These are phyloP conservation scores for Saccharomycopsis sp. DNA, from an alignment of 805 yeast species.

Conservation along the genomic window DNA sequence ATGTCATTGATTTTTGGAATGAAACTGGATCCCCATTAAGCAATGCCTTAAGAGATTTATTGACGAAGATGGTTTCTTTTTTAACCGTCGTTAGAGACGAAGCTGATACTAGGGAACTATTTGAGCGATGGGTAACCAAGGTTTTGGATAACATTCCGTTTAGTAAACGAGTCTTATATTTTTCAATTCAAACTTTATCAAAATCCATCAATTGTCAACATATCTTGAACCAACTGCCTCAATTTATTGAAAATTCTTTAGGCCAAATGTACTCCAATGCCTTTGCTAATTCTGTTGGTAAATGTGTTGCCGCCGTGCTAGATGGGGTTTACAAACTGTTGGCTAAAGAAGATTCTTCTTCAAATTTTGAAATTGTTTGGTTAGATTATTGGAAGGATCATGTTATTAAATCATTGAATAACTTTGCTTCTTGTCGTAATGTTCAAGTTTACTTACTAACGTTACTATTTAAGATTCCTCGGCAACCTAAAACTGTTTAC, in stretches of 20 bases:
- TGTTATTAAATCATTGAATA: conserved; percentile 31
- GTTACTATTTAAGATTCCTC: conserved; percentile 43
- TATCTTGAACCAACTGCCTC: conserved; percentile 39
- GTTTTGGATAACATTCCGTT: conserved; percentile 37
- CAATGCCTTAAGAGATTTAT: conserved; percentile 58
- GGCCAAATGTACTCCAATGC: conserved; percentile 48
- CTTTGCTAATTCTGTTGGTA: conserved; percentile 62
- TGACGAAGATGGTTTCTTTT: conserved; percentile 44
- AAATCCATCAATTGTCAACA: conserved; percentile 38
- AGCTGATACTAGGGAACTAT: conserved; percentile 21
- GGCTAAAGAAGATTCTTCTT: conserved; percentile 4
- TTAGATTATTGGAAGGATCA: conserved; percentile 42
- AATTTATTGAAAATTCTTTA: conserved; percentile 42
- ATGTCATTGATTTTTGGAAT: conserved; percentile 61
- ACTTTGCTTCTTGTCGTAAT: conserved; percentile 34
- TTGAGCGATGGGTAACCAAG: conserved; percentile 39
- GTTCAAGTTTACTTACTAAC: conserved; percentile 58
- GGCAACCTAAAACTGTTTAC: conserved; percentile 34
- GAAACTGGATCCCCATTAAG: conserved; percentile 65
- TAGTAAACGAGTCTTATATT: conserved; percentile 54
- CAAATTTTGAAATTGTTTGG: conserved; percentile 37
- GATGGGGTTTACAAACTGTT: conserved; percentile 27
- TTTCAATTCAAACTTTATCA: conserved; percentile 49
- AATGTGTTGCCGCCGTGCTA: conserved; percentile 39
- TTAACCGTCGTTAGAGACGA: conserved; percentile 27